Evolutionary conservation across 164 flowering plant genomes (phyloP), one percentile per base, ranked within the genome.

Genomic region (Paratinospora sagittata): DNA sequence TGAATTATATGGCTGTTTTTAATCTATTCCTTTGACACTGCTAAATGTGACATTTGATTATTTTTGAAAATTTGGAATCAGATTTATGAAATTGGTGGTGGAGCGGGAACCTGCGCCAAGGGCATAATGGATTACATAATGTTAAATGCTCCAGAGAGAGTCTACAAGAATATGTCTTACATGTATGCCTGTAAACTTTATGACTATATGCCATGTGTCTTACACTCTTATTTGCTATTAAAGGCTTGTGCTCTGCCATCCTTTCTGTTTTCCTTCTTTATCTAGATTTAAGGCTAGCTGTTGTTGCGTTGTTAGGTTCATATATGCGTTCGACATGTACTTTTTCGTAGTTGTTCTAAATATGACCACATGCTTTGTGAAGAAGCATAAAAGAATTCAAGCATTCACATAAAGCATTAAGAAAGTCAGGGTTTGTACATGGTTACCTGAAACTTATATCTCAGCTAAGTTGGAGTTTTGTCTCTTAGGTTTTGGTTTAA

Each of bases 1-100:
- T 52, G 60, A 52, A 17, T 52, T 52, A 19, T 30, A 8, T 52
- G 60, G 60, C 45, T 41, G 19, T 52, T n/a, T 52, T 19, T 52
- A 17, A 17, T 52, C 60, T 52, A 2, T 36, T 41, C 26, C 7
- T 41, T 74, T 13, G 57, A 45, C 34, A 27, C 68, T 11, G 65
- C 37, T 27, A 65, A 21, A 24, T 65, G 63, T 66, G 70, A 72
- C 63, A 13, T 67, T 67, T 63, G 60, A 71, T 39, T 75, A 65
- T 37, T n/a, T n/a, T n/a, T n/a, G 68, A 37, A 69, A 19, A 70
- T 78, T 62, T 81, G 70, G 64, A 57, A 73, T 77, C 88, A 96
- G 99, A 91, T 92, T 76, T 96, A 86, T 85, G 99, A 93, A 86
- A 96, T 96, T 76, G 99, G 99, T 66, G 99, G 99, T 75, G 99